Evolutionary conservation across 2,329 filamentous ascomycete species (phyloP).

Genomic region (Aaosphaeria arxii): DNA sequence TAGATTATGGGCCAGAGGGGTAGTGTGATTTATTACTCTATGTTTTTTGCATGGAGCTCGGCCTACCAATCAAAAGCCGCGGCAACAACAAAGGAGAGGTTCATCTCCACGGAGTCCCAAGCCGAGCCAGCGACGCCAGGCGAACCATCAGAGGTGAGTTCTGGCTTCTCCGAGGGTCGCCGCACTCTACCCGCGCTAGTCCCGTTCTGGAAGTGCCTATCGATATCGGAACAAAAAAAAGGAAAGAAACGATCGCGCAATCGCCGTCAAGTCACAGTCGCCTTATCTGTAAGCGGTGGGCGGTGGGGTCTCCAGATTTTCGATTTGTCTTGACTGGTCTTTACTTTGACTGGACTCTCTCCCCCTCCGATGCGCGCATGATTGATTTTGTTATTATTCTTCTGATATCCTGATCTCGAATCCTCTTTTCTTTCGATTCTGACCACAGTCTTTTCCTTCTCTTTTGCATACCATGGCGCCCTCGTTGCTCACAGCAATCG

Average conservation of each 20-base stretch:
- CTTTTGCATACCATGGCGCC: constrained; percentile 37
- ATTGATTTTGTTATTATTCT: neutral
- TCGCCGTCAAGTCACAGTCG: constrained; percentile 3
- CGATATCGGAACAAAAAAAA: constrained; percentile 32
- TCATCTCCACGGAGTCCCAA: no score
- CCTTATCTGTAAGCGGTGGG: neutral
- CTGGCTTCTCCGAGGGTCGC: constrained; percentile 11
- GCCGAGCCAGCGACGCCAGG: neutral
- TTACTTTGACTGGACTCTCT: no score
- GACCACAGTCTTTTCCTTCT: neutral
- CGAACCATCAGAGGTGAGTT: constrained; percentile 4
- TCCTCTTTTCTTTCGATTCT: neutral
- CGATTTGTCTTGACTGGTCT: no score
- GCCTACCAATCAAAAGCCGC: no score
- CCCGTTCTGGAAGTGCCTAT: constrained; percentile 23
- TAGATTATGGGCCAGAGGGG: neutral
- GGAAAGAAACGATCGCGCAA: constrained; percentile 5
- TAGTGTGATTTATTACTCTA: no score
- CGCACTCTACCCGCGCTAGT: constrained; percentile 5
- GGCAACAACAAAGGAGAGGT: no score
- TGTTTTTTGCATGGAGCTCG: no score
- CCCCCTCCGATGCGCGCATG: neutral
- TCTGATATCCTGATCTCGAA: neutral
- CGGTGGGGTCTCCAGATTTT: neutral
- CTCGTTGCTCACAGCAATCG: constrained; percentile 69